A percentile compares a stretch with the other conserved stretches of the same genome.
Conservation (phyloP, 305 asterid genomes). For the Ajuga reptans region DNA sequence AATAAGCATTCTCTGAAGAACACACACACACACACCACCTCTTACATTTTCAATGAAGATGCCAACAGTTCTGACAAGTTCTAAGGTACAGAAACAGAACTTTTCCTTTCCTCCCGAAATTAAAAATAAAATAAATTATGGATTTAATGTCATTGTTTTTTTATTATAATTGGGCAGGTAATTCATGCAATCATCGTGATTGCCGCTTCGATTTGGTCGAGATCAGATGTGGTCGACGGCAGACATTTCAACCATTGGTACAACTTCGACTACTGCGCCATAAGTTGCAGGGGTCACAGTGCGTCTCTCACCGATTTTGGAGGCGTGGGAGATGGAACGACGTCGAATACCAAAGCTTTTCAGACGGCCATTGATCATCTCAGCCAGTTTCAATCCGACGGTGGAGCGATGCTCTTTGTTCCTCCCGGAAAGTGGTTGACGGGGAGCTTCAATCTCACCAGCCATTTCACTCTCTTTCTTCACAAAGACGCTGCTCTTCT, state of each 20-base stretch:
- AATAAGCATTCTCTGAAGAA: not conserved
- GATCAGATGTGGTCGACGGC: constrained; percentile 26
- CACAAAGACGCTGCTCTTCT: constrained; percentile 71
- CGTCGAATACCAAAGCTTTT: constrained; percentile 65
- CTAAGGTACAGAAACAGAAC: constrained; percentile 22
- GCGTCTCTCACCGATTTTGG: constrained; percentile 74
- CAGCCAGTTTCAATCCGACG: constrained; percentile 46
- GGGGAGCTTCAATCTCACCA: constrained; percentile 78
- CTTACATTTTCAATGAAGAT: constrained; percentile 18
- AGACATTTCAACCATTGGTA: constrained; percentile 27
- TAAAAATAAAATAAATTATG: too few relatives aligned
- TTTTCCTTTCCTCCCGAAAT: not conserved
- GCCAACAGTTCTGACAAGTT: constrained; percentile 1
- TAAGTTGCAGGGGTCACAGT: constrained; percentile 51
- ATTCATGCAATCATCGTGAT: constrained; percentile 22
- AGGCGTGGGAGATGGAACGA: constrained; percentile 79
- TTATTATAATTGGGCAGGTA: constrained; percentile 30
- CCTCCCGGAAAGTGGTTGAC: constrained; percentile 93
- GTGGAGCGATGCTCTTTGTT: constrained; percentile 73
- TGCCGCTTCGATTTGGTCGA: constrained; percentile 30
- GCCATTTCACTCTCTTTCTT: constrained; percentile 80
- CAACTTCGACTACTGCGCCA: constrained; percentile 41
- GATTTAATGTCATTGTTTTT: not conserved
- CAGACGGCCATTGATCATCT: constrained; percentile 55
- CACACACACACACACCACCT: constrained; percentile 2